Percentiles rank a stretch among this genome's conserved stretches.
These are phyloP conservation scores for Leccinum subtestaceum DNA, from an alignment of 768 basidiomycete genomes.

Conservation along the genomic window DNA sequence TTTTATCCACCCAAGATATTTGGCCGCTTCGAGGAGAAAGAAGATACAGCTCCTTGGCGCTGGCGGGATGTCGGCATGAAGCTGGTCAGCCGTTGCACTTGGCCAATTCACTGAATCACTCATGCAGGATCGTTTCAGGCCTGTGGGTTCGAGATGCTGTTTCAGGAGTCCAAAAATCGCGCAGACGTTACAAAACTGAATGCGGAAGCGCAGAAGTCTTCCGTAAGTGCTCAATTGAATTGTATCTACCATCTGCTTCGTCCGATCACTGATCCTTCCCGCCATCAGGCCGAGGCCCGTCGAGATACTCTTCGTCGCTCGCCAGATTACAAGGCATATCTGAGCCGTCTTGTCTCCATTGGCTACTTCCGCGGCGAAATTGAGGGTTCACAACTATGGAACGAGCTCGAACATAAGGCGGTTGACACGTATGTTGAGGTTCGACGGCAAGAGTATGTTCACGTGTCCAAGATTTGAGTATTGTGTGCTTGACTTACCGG, in stretches of 20 bases:
- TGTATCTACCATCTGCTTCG: neutral
- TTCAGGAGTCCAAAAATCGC: constrained; percentile 72
- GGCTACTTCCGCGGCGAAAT: constrained; percentile 80
- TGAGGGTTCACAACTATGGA: constrained; percentile 79
- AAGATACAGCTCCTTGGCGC: constrained; percentile 66
- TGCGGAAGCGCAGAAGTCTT: constrained; percentile 39
- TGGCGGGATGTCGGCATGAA: constrained; percentile 92
- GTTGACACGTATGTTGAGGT: constrained; percentile 60
- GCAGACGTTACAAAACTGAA: constrained; percentile 35
- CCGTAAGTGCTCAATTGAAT: constrained; percentile 39
- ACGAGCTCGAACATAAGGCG: constrained; percentile 67
- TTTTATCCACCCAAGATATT: constrained; percentile 92
- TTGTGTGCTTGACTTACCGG: constrained; percentile 3
- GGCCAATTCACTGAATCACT: neutral
- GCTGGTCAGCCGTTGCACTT: constrained; percentile 51
- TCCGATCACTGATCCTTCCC: neutral
- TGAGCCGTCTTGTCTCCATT: constrained; percentile 57
- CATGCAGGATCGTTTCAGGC: constrained; percentile 46
- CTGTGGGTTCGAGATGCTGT: constrained; percentile 96
- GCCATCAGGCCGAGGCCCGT: constrained; percentile 53
- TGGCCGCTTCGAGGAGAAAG: constrained; percentile 63
- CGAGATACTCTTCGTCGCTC: constrained; percentile 68
- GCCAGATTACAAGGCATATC: constrained; percentile 66
- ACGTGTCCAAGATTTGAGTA: neutral
- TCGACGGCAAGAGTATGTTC: constrained; percentile 64